Base-by-base conservation (phyloP, 1,139 yeast genomes). In the Pneumocystis jirovecii region DNA sequence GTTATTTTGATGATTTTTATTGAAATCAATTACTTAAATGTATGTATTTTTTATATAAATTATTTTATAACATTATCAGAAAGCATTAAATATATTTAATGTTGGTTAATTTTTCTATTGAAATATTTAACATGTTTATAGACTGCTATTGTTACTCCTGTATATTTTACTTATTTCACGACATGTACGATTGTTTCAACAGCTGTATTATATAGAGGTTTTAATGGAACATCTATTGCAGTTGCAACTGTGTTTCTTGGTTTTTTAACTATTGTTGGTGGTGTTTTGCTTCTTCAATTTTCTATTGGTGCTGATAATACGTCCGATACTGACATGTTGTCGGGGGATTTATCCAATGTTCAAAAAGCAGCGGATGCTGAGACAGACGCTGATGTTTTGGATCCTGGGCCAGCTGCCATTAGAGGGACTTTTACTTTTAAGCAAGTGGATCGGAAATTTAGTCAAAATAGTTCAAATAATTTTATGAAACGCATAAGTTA, bases 91-190 rank as follows among this genome's bases (percentile, higher is more conserved):
- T 50, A 64, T 66, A 45, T 68, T 67, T 64, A 68, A 68, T 35
- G 61, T 42, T 21, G 3, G 61, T 10, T 15, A 12, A 6, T 50
- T 50, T 50, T 50, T 6, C n/a, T 25, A 12, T 50, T 60, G 3
- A 21, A 42, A 12, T 12, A 12, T 31, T 31, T 29, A 60, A 39
- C 25, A 25, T 10, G 5, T 21, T 60, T 60, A 12, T 42, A 60
- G 61, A 67, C 69, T 8, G 63, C 68, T 40, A 62, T 67, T 42
- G 69, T 68, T n/a, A 67, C 69, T 8, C 69, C 69, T 10, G 65
- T 63, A 1, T 67, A 68, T 61, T 67, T 60, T 61, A 64, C 64
- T 10, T 63, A 45, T 61, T 68, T 68, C 39, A 68, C 69, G 10
- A 62, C 67, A 12, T 62, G 64, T 65, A 68, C 69, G 8, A 67